Evolutionary conservation across 768 basidiomycete species (phyloP).

Genomic region (Tephrocybe sp.): DNA sequence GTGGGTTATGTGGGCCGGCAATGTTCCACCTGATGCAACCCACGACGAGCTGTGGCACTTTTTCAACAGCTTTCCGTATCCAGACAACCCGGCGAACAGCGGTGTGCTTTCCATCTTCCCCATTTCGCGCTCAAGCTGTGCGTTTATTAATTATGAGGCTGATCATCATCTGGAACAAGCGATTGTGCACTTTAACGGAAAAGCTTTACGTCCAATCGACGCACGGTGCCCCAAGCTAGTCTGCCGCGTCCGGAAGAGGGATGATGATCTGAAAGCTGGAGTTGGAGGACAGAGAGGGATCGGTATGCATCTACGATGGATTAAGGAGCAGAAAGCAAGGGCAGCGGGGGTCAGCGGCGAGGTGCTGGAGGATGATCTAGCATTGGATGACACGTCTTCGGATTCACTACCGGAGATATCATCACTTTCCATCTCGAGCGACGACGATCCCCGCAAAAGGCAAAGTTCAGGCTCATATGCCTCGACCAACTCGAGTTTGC

Average conservation of each 20-base stretch:
- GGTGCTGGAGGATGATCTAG: conserved; percentile 9
- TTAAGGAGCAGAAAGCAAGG: conserved; percentile 58
- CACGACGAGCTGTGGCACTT: conserved; percentile 86
- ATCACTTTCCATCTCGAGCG: conserved; percentile 37
- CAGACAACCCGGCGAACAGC: conserved; percentile 18
- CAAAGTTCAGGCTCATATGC: conserved; percentile 62
- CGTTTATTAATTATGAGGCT: conserved; percentile 84
- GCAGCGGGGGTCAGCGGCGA: conserved; percentile 12
- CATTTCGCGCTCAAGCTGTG: conserved; percentile 93
- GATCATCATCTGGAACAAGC: conserved; percentile 62
- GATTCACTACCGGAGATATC: conserved; percentile 25
- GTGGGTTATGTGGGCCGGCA: conserved; percentile 97
- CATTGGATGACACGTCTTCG: conserved; percentile 25
- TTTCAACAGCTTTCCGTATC: conserved; percentile 47
- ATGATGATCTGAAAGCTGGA: conserved; percentile 85
- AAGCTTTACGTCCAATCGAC: conserved; percentile 66
- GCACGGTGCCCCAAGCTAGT: conserved; percentile 73
- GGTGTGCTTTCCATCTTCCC: conserved; percentile 87
- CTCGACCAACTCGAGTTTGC: conserved; percentile 82
- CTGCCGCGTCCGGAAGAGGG: conserved; percentile 75
- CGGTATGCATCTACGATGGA: conserved; percentile 81
- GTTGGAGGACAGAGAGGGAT: conserved; percentile 89
- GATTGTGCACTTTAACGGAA: conserved; percentile 71
- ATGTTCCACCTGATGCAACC: conserved; percentile 80
- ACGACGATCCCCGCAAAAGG: conserved; percentile 32